Evolutionary conservation across 345 rosid genomes (phyloP).

Genomic region (Syzygium jambos): DNA sequence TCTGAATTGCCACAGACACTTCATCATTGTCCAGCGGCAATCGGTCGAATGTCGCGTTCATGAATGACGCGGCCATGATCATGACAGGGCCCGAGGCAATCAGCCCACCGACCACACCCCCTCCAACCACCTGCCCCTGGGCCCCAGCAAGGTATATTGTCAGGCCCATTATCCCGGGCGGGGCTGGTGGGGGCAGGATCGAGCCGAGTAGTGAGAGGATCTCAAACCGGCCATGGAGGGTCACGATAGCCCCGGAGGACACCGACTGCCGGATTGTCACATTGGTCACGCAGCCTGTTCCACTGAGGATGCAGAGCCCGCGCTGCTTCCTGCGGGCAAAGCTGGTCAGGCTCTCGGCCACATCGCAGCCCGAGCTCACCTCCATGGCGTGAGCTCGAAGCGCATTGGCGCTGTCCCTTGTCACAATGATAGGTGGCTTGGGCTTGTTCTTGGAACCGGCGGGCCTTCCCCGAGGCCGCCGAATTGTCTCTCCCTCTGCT

Average conservation of each 20-base stretch:
- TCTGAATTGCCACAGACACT: slow-evolving; percentile 19
- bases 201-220: slow-evolving; percentile 90
- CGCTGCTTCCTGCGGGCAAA: slow-evolving; percentile 84
- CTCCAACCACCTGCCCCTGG: slow-evolving; percentile 96
- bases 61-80: slow-evolving; percentile 85
- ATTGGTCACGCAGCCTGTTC: slow-evolving; percentile 79
- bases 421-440: slow-evolving; percentile 84
- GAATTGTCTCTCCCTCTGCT: slow-evolving; percentile 36
- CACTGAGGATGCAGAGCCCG: slow-evolving; percentile 72
- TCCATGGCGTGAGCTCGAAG: slow-evolving; percentile 87
- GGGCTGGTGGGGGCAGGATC: slow-evolving; percentile 87
- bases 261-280: slow-evolving; percentile 83
- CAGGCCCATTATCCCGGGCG: slow-evolving; percentile 74
- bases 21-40: slow-evolving; percentile 63
- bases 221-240: slow-evolving; percentile 94
- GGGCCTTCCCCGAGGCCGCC: slow-evolving; percentile 87
- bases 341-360: slow-evolving; percentile 57
- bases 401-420: slow-evolving; percentile 79
- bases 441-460: slow-evolving; percentile 97
- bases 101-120: slow-evolving; percentile 69
- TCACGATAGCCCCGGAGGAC: slow-evolving; percentile 69
- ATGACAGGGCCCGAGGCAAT: slow-evolving; percentile 93
- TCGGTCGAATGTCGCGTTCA: slow-evolving; percentile 88
- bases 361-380: slow-evolving; percentile 85
- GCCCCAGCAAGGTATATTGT: slow-evolving; percentile 88